Conservation (phyloP, 805 yeast species). For the Novakomyces olei region DNA sequence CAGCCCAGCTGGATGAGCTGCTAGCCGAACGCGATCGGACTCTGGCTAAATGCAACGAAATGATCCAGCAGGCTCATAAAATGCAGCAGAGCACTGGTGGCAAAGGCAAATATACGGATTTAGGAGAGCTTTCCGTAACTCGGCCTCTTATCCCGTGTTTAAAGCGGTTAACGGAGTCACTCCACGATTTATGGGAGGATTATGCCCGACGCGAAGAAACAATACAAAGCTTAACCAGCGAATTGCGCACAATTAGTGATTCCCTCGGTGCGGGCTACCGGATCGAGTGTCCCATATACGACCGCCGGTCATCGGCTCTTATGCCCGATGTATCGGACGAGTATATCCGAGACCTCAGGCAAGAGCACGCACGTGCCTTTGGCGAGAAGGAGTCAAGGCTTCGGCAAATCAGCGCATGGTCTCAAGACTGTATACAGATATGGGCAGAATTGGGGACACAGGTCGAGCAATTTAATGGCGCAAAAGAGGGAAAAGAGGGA, state of each 20-base stretch:
- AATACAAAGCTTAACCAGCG: background rate
- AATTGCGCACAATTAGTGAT: background rate
- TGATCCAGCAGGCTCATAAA: background rate
- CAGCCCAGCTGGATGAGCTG: constrained; percentile 3
- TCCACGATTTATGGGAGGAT: no score
- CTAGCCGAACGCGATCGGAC: no score
- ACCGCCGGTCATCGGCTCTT: no score
- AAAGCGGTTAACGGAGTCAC: background rate
- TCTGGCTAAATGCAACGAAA: no score
- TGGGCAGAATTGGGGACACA: constrained; percentile 1
- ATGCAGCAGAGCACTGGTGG: background rate
- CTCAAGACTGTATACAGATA: background rate
- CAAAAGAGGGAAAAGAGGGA: background rate
- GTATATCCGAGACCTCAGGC: no score
- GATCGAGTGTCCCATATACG: no score
- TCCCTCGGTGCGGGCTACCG: background rate
- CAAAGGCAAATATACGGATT: background rate
- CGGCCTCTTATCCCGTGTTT: constrained; percentile 1
- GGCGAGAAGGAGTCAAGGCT: background rate
- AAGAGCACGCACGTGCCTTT: background rate
- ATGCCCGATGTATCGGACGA: constrained; percentile 3
- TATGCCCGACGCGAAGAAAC: background rate
- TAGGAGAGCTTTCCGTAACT: background rate
- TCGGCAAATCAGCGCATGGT: background rate
- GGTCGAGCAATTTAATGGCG: background rate